Conservation (phyloP, 2,329 filamentous ascomycete genomes). For the Aspergillus nomiae region DNA sequence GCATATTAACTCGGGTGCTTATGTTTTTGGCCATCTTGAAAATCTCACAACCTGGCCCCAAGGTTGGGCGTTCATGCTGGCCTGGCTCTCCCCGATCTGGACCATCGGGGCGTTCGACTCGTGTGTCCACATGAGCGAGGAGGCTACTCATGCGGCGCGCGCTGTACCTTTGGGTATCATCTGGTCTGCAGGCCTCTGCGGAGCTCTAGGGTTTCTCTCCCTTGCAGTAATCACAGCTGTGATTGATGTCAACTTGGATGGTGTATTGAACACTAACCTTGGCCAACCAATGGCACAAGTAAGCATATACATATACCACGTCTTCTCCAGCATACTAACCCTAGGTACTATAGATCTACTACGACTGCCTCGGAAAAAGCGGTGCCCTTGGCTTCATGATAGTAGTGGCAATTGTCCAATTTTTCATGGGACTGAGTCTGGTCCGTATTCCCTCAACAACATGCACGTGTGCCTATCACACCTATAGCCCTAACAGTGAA, state of each 20-base stretch:
- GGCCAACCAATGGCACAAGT: slow-evolving; percentile 62
- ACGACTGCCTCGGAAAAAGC: slow-evolving; percentile 60
- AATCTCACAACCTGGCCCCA: slow-evolving; percentile 62
- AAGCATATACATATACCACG: neutral
- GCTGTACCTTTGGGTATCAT: slow-evolving; percentile 63
- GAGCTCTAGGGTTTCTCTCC: slow-evolving; percentile 60
- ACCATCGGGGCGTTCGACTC: slow-evolving; percentile 57
- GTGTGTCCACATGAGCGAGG: slow-evolving; percentile 63
- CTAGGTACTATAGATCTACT: slow-evolving; percentile 53
- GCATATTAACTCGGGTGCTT: slow-evolving; percentile 42
- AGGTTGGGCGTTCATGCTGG: slow-evolving; percentile 61
- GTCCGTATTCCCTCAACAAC: slow-evolving; percentile 20
- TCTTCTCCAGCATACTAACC: neutral
- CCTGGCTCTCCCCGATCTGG: slow-evolving; percentile 67
- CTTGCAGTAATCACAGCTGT: slow-evolving; percentile 60
- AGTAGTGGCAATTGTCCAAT: slow-evolving; percentile 62
- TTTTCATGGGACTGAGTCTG: slow-evolving; percentile 62
- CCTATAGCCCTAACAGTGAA: neutral
- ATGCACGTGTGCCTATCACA: neutral
- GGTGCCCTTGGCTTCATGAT: slow-evolving; percentile 62
- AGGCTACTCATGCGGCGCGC: slow-evolving; percentile 61
- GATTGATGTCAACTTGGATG: slow-evolving; percentile 55
- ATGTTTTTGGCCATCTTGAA: slow-evolving; percentile 58
- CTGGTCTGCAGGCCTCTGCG: slow-evolving; percentile 54
- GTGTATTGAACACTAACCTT: slow-evolving; percentile 52